phyloP scores from a whole-genome alignment of 352 stramenopile species.

The Phytopythium mirpurense region DNA sequence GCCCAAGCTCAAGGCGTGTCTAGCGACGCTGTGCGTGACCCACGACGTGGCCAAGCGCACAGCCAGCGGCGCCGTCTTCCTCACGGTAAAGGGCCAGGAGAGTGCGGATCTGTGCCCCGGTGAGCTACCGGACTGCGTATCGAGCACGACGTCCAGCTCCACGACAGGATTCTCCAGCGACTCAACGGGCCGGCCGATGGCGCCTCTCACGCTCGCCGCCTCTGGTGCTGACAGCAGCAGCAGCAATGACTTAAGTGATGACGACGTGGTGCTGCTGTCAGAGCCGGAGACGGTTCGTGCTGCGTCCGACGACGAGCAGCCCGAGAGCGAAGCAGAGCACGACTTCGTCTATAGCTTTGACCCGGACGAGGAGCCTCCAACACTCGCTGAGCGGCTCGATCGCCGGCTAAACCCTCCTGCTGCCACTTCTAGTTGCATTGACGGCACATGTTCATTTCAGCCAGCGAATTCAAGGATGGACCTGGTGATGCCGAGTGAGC shows the following conservation, averaged over 20 bases:
- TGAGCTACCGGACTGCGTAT: slow-evolving; percentile 5
- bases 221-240: too few relatives aligned
- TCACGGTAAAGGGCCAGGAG: slow-evolving; percentile 46
- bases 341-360: slow-evolving; percentile 5
- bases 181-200: too few relatives aligned
- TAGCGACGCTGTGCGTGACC: slow-evolving; percentile 47
- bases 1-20: slow-evolving; percentile 46
- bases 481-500: neutral
- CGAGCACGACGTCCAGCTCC: neutral
- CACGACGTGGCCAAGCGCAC: slow-evolving; percentile 53
- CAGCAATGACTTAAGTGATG: too few relatives aligned
- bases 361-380: slow-evolving; percentile 6
- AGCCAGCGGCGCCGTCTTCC: slow-evolving; percentile 32
- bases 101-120: slow-evolving; percentile 49
- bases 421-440: too few relatives aligned
- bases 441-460: too few relatives aligned
- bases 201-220: neutral
- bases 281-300: slow-evolving; percentile 1
- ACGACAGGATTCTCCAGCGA: neutral
- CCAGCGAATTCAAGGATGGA: too few relatives aligned
- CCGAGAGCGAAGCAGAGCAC: neutral
- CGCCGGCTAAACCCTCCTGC: neutral
- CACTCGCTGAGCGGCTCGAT: slow-evolving; percentile 6
- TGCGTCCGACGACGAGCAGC: neutral
- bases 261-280: neutral